These are phyloP conservation scores for Mycena metata DNA, from an alignment of 768 basidiomycete genomes.

Conservation along the genomic window DNA sequence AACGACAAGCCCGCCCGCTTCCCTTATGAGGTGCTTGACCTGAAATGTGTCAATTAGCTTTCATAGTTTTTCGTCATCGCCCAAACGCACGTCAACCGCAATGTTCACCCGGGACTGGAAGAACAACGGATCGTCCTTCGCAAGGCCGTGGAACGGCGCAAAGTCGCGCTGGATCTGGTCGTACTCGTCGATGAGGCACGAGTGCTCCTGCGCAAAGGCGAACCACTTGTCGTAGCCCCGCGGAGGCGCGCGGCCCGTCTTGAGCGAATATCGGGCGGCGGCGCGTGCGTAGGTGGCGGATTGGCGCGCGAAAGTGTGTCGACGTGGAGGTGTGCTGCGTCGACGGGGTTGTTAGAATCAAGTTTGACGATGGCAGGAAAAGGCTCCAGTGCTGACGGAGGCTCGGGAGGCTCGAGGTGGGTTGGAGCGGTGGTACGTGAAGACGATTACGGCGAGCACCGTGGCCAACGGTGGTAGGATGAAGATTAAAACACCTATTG, in stretches of 20 bases:
- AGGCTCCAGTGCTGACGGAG: too few species aligned
- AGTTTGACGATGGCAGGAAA: too few species aligned
- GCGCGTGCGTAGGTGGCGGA: constrained; percentile 26
- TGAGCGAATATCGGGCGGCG: constrained; percentile 21
- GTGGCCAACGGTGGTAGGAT: too few species aligned
- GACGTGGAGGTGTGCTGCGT: too few species aligned
- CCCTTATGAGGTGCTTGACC: too few species aligned
- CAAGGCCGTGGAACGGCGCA: constrained; percentile 17
- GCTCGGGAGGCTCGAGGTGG: too few species aligned
- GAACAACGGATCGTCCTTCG: constrained; percentile 12
- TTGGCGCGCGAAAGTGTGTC: constrained; percentile 27
- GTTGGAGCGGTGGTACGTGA: too few species aligned
- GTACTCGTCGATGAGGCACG: constrained; percentile 33
- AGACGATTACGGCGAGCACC: too few species aligned
- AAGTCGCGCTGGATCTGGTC: constrained; percentile 30
- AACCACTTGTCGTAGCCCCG: constrained; percentile 31
- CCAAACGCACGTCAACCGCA: not conserved
- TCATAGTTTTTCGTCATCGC: too few species aligned
- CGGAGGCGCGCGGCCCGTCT: constrained; percentile 21
- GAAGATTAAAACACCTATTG: too few species aligned
- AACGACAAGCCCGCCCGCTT: too few species aligned
- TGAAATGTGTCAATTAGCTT: not conserved
- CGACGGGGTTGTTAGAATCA: too few species aligned
- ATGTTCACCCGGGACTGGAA: constrained; percentile 16
- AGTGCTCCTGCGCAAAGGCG: constrained; percentile 18